These are phyloP conservation scores for Anthracocystis panici-leucophaei DNA, from an alignment of 1,284 basidiomycete genomes.

Conservation along the genomic window DNA sequence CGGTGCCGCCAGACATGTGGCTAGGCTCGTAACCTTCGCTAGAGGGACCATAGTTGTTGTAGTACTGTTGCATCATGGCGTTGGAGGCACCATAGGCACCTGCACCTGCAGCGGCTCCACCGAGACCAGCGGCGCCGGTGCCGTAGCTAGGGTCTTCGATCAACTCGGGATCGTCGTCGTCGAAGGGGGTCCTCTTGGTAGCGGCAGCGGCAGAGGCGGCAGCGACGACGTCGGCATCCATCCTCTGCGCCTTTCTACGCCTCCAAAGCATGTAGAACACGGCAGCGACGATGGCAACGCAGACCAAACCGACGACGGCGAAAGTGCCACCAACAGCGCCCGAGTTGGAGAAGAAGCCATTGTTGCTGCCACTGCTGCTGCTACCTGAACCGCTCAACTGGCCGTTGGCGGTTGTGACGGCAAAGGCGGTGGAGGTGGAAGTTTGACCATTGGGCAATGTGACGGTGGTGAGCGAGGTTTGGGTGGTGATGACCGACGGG, in stretches of 20 bases:
- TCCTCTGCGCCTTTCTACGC: conserved; percentile 62
- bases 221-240: conserved; percentile 69
- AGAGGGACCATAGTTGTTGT: conserved; percentile 46
- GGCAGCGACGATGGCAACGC: conserved; percentile 51
- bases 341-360: conserved; percentile 62
- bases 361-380: conserved; percentile 27
- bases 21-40: conserved; percentile 59
- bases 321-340: conserved; percentile 69
- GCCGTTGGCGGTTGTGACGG: conserved; percentile 51
- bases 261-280: conserved; percentile 63
- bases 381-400: conserved; percentile 31
- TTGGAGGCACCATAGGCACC: conserved; percentile 43
- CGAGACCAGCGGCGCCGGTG: conserved; percentile 25
- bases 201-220: conserved; percentile 68
- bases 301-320: conserved; percentile 67
- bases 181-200: conserved; percentile 67
- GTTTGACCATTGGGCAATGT: conserved; percentile 46
- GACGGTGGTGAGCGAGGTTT: conserved; percentile 45
- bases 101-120: conserved; percentile 38
- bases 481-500: conserved; percentile 42
- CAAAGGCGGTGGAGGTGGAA: conserved; percentile 48
- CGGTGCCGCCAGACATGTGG: conserved; percentile 58
- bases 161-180: conserved; percentile 69
- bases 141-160: conserved; percentile 62
- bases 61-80: conserved; percentile 57